phyloP scores from a whole-genome alignment of 805 yeast species.

The Monosporozyma unispora region DNA sequence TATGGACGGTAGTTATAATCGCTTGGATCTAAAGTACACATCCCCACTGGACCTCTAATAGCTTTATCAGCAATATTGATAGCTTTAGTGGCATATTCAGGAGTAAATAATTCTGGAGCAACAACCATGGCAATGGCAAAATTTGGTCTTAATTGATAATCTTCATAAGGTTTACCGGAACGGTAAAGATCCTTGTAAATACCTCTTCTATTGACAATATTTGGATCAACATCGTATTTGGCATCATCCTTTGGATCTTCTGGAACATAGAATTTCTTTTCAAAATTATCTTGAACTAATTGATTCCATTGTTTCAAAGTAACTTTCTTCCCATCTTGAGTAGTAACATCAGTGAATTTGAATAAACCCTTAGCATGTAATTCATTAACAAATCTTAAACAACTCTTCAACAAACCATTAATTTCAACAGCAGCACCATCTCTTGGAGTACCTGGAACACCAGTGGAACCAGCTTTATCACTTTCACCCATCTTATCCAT shows the following conservation, averaged over 20 bases:
- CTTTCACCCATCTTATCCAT: slow-evolving; percentile 99
- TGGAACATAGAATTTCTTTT: slow-evolving; percentile 72
- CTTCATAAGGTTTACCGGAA: slow-evolving; percentile 84
- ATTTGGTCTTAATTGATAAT: slow-evolving; percentile 87
- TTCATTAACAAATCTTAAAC: slow-evolving; percentile 67
- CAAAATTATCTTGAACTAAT: slow-evolving; percentile 64
- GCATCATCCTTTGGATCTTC: slow-evolving; percentile 49
- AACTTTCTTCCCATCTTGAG: slow-evolving; percentile 48
- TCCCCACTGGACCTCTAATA: slow-evolving; percentile 83
- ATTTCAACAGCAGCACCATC: slow-evolving; percentile 96
- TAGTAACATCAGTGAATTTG: slow-evolving; percentile 47
- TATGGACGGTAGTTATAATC: slow-evolving; percentile 89
- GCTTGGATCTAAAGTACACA: slow-evolving; percentile 85
- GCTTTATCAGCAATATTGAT: slow-evolving; percentile 60
- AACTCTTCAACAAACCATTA: slow-evolving; percentile 77
- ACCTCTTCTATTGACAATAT: slow-evolving; percentile 78
- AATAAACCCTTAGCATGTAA: slow-evolving; percentile 49
- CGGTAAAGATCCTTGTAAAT: slow-evolving; percentile 81
- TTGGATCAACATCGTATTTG: slow-evolving; percentile 50
- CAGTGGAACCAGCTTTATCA: slow-evolving; percentile 67
- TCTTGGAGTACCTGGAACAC: slow-evolving; percentile 96
- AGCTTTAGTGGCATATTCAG: slow-evolving; percentile 52
- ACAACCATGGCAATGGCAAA: slow-evolving; percentile 89
- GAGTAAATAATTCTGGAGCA: slow-evolving; percentile 83
- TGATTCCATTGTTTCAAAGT: slow-evolving; percentile 64